Percentiles rank a stretch among this genome's conserved stretches.
phyloP scores from a whole-genome alignment of 1,284 basidiomycete genomes.

The Lentinus polychrous region DNA sequence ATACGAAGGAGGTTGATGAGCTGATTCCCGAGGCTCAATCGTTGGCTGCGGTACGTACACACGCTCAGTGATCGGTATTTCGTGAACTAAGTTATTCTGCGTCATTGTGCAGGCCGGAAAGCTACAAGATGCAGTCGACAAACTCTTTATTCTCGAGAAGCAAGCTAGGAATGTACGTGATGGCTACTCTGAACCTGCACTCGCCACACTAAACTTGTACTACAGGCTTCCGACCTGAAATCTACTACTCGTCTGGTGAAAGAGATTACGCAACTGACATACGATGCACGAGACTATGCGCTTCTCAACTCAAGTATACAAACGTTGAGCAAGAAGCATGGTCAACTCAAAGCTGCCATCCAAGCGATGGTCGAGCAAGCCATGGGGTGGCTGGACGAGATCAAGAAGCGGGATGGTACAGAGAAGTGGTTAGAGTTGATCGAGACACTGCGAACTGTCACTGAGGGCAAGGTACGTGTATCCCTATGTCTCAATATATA shows the following conservation, averaged over 20 bases:
- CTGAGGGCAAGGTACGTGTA: slow-evolving; percentile 85
- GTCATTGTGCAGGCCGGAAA: slow-evolving; percentile 53
- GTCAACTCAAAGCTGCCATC: slow-evolving; percentile 88
- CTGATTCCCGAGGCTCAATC: slow-evolving; percentile 50
- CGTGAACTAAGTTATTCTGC: slow-evolving; percentile 10
- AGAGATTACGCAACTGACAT: slow-evolving; percentile 65
- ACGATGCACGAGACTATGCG: slow-evolving; percentile 63
- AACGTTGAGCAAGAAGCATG: slow-evolving; percentile 90
- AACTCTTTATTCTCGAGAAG: slow-evolving; percentile 87
- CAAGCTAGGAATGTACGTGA: slow-evolving; percentile 86
- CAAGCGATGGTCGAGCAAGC: slow-evolving; percentile 87
- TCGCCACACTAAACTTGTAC: neutral
- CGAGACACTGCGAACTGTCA: slow-evolving; percentile 85
- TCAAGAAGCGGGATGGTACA: slow-evolving; percentile 60
- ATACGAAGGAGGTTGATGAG: slow-evolving; percentile 63
- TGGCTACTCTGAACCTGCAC: neutral
- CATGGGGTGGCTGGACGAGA: slow-evolving; percentile 74
- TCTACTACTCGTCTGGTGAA: slow-evolving; percentile 87
- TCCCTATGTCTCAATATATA: neutral
- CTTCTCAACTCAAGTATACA: slow-evolving; percentile 72
- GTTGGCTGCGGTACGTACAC: slow-evolving; percentile 45
- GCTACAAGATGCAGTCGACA: slow-evolving; percentile 84
- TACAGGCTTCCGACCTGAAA: slow-evolving; percentile 83
- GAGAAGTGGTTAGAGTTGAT: slow-evolving; percentile 84
- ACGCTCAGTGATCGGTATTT: slow-evolving; percentile 1